Base-by-base conservation (phyloP, 2,329 filamentous ascomycete species). In the Tolypocladium ophioglossoides region DNA sequence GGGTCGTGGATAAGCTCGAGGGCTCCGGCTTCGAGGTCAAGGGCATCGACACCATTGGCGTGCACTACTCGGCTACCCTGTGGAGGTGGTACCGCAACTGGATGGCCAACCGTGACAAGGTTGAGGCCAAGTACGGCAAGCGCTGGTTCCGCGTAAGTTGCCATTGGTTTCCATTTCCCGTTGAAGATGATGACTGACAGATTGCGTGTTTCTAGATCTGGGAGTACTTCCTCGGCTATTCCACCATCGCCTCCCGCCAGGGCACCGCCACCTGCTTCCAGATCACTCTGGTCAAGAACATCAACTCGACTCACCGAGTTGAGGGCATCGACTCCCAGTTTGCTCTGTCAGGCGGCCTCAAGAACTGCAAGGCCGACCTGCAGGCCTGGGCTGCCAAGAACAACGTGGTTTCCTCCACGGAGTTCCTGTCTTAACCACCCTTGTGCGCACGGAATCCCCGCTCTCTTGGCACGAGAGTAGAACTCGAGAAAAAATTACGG, bases 41-140 rank as follows among this genome's bases (percentile, higher is more conserved):
- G 85, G 78, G 78, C 62, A 76, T 96, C 59, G 94, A 99, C 71
- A 97, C 92, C 47, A 82, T 97, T 64, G 92, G 94, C 67, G 90
- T 97, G 46, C 94, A 97, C 78, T 97, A 96, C 77, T 95, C 90
- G 51, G 91, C 91, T 52, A 97, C 94, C 32, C 77, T 99, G 58
- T 97, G 94, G 94, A 83, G 89, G 68, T 97, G 94, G 94, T 97
- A 97, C 79, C 82, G 94, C 62, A 97, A 97, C 82, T 97, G 94
- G 94, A 81, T 96, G 71, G 90, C 79, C 73, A 97, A 97, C 80
- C 79, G 81, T 63, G 89, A 95, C 56, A 95, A 95, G 78, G 88
- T 96, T 58, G 83, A 87, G 72, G 90, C 88, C 68, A 97, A 96
- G 80, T 97, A 97, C 69, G 94, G 94, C 66, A 85, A 87, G 68